Percentiles rank a stretch among this genome's conserved stretches.
phyloP scores from a whole-genome alignment of 2,329 filamentous ascomycete genomes.

The Pestalotiopsis sp. region DNA sequence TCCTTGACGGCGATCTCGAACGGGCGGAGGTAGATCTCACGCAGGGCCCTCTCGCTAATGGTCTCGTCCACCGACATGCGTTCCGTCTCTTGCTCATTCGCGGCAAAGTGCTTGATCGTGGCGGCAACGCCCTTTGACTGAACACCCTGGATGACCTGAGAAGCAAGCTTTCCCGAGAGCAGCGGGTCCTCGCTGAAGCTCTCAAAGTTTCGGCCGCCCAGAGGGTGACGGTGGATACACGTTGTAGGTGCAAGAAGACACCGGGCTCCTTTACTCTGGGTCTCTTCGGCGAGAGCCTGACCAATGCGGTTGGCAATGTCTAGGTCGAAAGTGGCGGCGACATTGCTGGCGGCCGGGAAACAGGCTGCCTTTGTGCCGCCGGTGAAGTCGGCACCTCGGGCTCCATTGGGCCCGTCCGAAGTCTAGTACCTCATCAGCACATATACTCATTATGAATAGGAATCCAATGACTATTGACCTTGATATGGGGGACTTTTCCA shows the following conservation, averaged over 20 bases:
- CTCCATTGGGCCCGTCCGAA: conserved; percentile 36
- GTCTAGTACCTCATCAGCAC: conserved; percentile 4
- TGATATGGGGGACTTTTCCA: conserved; percentile 15
- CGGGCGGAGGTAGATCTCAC: conserved; percentile 39
- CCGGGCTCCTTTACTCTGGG: conserved; percentile 64
- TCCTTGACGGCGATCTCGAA: conserved; percentile 48
- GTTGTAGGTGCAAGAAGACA: conserved; percentile 69
- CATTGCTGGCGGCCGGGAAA: conserved; percentile 32
- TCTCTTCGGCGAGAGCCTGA: conserved; percentile 57
- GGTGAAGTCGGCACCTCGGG: conserved; percentile 33
- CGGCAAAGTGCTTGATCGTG: conserved; percentile 34
- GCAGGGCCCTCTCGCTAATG: conserved; percentile 14
- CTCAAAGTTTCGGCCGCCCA: conserved; percentile 52
- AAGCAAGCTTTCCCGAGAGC: conserved; percentile 45
- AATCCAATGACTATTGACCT: conserved; percentile 9
- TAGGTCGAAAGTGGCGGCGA: conserved; percentile 66
- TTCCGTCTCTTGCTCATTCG: conserved; percentile 30
- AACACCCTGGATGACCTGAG: conserved; percentile 45
- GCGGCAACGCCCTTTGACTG: conserved; percentile 51
- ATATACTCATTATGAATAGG: background rate
- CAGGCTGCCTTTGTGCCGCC: conserved; percentile 33
- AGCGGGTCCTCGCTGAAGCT: conserved; percentile 50
- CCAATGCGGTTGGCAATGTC: conserved; percentile 60
- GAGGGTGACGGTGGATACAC: conserved; percentile 49
- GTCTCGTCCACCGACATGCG: conserved; percentile 12